phyloP scores from a whole-genome alignment of 192 early-diverging fungal species.

The Coemansia sp. region DNA sequence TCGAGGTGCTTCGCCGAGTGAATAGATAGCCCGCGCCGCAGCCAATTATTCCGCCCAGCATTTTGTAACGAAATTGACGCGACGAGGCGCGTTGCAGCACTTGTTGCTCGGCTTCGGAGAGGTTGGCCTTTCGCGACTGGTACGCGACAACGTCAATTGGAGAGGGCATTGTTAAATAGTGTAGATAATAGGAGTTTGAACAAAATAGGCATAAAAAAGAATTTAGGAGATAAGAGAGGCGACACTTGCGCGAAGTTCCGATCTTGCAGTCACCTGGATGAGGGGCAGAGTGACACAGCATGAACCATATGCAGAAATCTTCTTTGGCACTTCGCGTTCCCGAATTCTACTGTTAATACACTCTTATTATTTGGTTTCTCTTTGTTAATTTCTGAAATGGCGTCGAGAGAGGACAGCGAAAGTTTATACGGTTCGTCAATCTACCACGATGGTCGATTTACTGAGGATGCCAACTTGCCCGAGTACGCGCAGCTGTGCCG shows the following conservation, averaged over 20 bases:
- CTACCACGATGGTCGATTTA: conserved; percentile 27
- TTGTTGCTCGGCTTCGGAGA: conserved; percentile 24
- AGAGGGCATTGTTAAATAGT: conserved; percentile 12
- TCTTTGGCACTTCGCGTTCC: too few relatives aligned
- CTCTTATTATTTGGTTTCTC: background rate
- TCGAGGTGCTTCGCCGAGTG: conserved; percentile 14
- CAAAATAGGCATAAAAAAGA: background rate
- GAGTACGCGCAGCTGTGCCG: conserved; percentile 50
- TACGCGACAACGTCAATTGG: conserved; percentile 14
- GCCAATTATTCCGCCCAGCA: conserved; percentile 16
- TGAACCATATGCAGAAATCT: background rate
- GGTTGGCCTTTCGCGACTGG: conserved; percentile 24
- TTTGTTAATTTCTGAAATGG: conserved; percentile 11
- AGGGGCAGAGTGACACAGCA: background rate
- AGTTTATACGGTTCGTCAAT: conserved; percentile 51
- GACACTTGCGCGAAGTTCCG: background rate
- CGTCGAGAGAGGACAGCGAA: conserved; percentile 27
- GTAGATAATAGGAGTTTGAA: background rate
- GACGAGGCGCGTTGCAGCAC: conserved; percentile 10
- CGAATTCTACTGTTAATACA: too few relatives aligned
- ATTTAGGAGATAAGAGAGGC: background rate
- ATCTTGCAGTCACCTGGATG: background rate
- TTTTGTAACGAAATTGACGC: background rate
- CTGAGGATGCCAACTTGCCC: conserved; percentile 40
- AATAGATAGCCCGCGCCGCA: conserved; percentile 24